Evolutionary conservation across 192 early-diverging fungal genomes (phyloP).

Genomic region (Umbelopsis sp.): DNA sequence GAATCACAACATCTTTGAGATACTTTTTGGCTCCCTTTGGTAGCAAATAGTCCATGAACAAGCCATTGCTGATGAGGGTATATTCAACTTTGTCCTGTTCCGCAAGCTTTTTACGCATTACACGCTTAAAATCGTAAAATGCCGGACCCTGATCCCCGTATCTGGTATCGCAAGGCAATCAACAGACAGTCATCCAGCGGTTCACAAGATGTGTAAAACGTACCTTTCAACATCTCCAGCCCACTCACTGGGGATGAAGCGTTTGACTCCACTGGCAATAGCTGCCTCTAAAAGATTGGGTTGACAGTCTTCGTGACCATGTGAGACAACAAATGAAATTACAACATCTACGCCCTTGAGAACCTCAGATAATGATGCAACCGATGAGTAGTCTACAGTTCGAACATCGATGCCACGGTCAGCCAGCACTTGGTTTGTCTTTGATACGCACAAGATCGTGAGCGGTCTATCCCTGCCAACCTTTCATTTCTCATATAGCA

Average conservation of each 20-base stretch:
- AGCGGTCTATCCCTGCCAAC: no score
- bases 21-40: not conserved
- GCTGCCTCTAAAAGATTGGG: not conserved
- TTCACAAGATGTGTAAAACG: not conserved
- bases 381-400: conserved; percentile 1
- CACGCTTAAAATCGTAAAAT: not conserved
- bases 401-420: conserved; percentile 5
- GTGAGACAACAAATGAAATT: not conserved
- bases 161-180: no score
- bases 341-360: not conserved
- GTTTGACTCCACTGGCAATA: not conserved
- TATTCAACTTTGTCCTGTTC: not conserved
- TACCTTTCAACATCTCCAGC: not conserved
- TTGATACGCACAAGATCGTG: not conserved
- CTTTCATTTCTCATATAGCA: no score
- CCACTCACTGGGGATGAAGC: conserved; percentile 10
- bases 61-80: not conserved
- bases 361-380: not conserved
- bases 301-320: not conserved
- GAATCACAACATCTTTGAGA: not conserved
- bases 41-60: not conserved
- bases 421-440: not conserved
- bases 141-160: no score
- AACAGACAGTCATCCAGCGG: no score
- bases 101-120: not conserved